Evolutionary conservation across 2,329 filamentous ascomycete genomes (phyloP), one percentile per base, ranked within the genome.

Genomic region (Cordyceps tenuipes): DNA sequence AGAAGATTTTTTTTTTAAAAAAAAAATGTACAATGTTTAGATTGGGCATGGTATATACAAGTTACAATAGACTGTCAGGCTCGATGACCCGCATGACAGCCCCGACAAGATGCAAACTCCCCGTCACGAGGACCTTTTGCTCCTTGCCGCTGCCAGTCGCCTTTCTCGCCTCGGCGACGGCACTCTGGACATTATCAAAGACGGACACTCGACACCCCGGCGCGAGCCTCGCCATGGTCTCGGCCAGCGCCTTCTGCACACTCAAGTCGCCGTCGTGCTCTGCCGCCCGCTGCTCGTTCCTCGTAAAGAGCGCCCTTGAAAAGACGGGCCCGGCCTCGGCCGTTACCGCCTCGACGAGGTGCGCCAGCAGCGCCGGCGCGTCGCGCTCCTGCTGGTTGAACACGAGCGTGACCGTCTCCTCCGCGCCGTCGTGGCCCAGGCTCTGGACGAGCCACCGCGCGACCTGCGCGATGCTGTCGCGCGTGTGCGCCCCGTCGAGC

Each of bases 321-420:
- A 97, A 96, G 0, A 76, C 63, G 72, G 67, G 57, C 2, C 29
- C 29, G 29, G 3, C 29, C 29, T 29, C 29, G 5, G 29, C 29
- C 29, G 4, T 5, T 53, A 89, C 75, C 2, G 82, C 75, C 2
- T 76, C 70, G 60, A 91, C 78, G 1, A 96, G 76, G 0, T 79
- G 80, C 36, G 74, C 75, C 2, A 93, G 81, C 1, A 95, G 79
- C 17, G 81, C 77, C 4, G 77, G 75, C 5, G 89, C 89, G 68
- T 96, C 86, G 36, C 91, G 84, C 10, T 90, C 91, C 69, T 96
- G 91, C 72, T 97, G 93, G 72, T 97, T 97, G 79, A 97, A 97
- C 52, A 97, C 81, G 50, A 97, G 76, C 0, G 90, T 77, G 49
- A 77, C 73, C 29, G 64, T 57, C 8, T 70, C 69, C 0, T 63